Evolutionary conservation across 345 rosid species (phyloP).

Genomic region (Lumnitzera racemosa): DNA sequence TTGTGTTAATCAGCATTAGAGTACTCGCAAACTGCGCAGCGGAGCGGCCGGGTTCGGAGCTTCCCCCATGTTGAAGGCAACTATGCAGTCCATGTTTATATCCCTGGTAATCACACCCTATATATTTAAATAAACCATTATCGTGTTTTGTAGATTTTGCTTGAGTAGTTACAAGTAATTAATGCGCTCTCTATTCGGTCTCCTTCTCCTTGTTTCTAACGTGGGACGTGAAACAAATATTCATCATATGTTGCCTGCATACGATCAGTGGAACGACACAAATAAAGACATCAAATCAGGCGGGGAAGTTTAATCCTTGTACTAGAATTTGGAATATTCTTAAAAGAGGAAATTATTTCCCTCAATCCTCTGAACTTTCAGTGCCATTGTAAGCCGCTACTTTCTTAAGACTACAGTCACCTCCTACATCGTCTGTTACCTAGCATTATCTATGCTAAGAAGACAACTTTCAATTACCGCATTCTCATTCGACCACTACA

Average conservation of each 20-base stretch:
- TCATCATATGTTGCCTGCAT: not conserved
- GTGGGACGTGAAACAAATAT: not conserved
- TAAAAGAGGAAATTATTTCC: too few relatives aligned
- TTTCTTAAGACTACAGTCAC: too few relatives aligned
- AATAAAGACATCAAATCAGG: not conserved
- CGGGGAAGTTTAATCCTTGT: not conserved
- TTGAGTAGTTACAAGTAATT: not conserved
- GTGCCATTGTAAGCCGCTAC: too few relatives aligned
- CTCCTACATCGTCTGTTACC: too few relatives aligned
- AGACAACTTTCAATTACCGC: too few relatives aligned
- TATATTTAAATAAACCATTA: not conserved
- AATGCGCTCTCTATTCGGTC: not conserved
- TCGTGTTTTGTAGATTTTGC: not conserved
- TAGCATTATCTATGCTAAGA: too few relatives aligned
- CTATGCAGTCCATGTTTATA: conserved; percentile 78
- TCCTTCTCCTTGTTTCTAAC: not conserved
- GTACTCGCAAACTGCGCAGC: conserved; percentile 25
- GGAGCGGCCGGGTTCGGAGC: conserved; percentile 52
- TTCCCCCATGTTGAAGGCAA: conserved; percentile 88
- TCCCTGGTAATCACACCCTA: conserved; percentile 45
- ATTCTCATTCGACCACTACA: too few relatives aligned
- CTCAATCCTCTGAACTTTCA: too few relatives aligned
- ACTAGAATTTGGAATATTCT: too few relatives aligned
- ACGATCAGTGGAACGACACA: too few relatives aligned
- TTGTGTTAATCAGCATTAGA: conserved; percentile 23